phyloP scores from a whole-genome alignment of 208 protist genomes.

The Leishmania lainsoni region DNA sequence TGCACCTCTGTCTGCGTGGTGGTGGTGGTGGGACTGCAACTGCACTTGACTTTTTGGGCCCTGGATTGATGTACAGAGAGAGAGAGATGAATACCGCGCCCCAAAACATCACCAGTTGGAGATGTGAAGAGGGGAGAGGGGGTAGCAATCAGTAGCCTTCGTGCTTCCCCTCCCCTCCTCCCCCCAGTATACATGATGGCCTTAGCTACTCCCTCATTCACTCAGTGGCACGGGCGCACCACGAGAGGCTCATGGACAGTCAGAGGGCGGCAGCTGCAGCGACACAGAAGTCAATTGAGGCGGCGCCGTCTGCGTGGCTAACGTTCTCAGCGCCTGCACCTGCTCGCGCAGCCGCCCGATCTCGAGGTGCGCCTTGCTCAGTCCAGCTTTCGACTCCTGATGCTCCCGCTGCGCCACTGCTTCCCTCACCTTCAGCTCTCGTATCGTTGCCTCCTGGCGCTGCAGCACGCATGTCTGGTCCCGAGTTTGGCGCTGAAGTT shows the following conservation, averaged over 20 bases:
- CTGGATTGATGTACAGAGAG: neutral
- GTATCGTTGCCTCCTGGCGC: conserved; percentile 10
- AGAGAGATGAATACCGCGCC: neutral
- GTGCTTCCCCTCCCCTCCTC: neutral
- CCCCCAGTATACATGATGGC: no score
- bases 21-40: neutral
- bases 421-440: conserved; percentile 1
- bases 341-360: conserved; percentile 17
- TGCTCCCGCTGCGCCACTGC: conserved; percentile 1
- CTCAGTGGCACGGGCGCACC: neutral
- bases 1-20: neutral
- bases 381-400: conserved; percentile 2
- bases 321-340: neutral
- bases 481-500: conserved; percentile 21
- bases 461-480: conserved; percentile 24
- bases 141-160: neutral
- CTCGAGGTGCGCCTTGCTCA: conserved; percentile 4
- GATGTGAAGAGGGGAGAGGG: neutral
- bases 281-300: neutral
- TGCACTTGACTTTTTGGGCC: neutral
- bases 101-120: no score
- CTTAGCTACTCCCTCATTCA: neutral
- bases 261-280: neutral
- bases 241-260: neutral
- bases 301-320: neutral